phyloP scores from a whole-genome alignment of 2,329 filamentous ascomycete species.

The Diaporthe batatas region DNA sequence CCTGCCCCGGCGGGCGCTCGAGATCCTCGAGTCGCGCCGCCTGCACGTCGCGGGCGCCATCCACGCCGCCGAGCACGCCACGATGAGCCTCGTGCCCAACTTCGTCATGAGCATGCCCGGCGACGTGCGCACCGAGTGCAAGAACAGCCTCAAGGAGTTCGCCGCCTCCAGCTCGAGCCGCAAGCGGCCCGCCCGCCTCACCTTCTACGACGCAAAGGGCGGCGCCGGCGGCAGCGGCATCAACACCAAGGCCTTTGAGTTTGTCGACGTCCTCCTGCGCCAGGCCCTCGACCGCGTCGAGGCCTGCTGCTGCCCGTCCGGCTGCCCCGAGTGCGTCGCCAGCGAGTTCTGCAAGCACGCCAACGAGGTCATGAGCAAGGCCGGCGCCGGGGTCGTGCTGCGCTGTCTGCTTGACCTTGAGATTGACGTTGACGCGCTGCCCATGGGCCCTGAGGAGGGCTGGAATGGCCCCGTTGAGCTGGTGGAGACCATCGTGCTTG shows the following conservation, averaged over 20 bases:
- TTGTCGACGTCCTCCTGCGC: slow-evolving; percentile 81
- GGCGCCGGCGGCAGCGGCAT: slow-evolving; percentile 87
- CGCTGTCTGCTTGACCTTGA: slow-evolving; percentile 80
- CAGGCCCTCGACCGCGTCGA: slow-evolving; percentile 84
- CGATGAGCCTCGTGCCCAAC: slow-evolving; percentile 88
- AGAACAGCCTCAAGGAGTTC: slow-evolving; percentile 89
- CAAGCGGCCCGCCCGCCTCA: slow-evolving; percentile 88
- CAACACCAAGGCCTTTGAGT: slow-evolving; percentile 93
- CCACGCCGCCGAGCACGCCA: slow-evolving; percentile 93
- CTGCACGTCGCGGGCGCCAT: slow-evolving; percentile 91
- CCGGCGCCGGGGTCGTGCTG: slow-evolving; percentile 84
- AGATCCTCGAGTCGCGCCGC: slow-evolving; percentile 79
- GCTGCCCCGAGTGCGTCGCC: slow-evolving; percentile 92
- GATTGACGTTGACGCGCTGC: slow-evolving; percentile 86
- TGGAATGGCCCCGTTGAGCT: slow-evolving; percentile 84
- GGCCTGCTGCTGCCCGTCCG: slow-evolving; percentile 80
- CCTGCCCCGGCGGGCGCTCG: slow-evolving; percentile 82
- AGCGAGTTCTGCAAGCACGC: slow-evolving; percentile 86
- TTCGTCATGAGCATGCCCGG: slow-evolving; percentile 92
- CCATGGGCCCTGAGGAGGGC: slow-evolving; percentile 83
- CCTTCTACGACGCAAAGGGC: slow-evolving; percentile 96
- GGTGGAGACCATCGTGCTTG: slow-evolving; percentile 86
- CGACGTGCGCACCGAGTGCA: slow-evolving; percentile 95
- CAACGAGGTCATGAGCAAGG: slow-evolving; percentile 95
- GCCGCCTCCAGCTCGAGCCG: slow-evolving; percentile 75